Conservation (phyloP, 2,329 filamentous ascomycete genomes). For the Cladosporium halotolerans region DNA sequence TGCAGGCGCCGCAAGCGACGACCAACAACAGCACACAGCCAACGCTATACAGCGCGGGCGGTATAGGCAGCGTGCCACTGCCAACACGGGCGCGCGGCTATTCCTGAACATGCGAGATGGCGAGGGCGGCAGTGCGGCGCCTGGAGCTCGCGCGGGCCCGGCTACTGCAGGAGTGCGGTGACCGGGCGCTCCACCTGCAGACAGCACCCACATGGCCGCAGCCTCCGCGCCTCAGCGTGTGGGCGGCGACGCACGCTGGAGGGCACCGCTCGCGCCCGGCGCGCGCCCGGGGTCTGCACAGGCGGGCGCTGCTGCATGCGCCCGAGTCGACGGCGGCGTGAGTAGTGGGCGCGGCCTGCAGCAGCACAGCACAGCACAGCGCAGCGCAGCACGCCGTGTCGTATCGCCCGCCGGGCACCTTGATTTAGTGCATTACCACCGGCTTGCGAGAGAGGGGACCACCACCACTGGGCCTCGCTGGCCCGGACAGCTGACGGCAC, state of each 20-base stretch:
- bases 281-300: slow-evolving; percentile 1
- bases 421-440: too few relatives aligned
- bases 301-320: background rate
- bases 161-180: slow-evolving; percentile 1
- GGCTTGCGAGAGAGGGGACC: too few relatives aligned
- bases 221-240: background rate
- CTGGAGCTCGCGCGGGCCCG: slow-evolving; percentile 3
- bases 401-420: too few relatives aligned
- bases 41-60: slow-evolving; percentile 4
- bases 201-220: background rate
- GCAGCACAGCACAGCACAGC: too few relatives aligned
- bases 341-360: too few relatives aligned
- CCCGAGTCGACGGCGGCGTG: too few relatives aligned
- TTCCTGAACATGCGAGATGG: background rate
- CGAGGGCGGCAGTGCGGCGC: slow-evolving; percentile 1
- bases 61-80: background rate
- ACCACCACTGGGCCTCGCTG: too few relatives aligned
- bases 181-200: background rate
- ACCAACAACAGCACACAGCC: background rate
- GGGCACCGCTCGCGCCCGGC: background rate
- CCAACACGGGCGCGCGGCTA: background rate
- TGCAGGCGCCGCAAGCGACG: background rate
- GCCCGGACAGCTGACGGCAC: too few relatives aligned
- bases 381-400: too few relatives aligned
- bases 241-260: background rate